Conservation (phyloP, 805 yeast species). For the Ogataea haglerorum region DNA sequence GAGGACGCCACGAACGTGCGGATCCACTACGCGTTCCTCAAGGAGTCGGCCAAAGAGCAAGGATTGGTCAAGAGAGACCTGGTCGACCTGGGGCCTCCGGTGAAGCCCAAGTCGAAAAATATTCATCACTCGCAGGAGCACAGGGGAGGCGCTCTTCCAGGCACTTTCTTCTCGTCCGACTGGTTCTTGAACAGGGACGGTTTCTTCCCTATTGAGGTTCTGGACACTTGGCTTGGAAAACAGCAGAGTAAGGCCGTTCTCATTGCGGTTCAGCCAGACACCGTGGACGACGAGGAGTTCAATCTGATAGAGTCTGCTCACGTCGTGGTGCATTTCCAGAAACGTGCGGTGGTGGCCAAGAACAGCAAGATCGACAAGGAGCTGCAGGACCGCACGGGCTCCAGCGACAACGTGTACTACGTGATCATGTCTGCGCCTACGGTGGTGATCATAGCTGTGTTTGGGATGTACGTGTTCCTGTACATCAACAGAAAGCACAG, state of each 20-base stretch:
- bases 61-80: conserved; percentile 49
- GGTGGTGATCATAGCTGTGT: conserved; percentile 54
- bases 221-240: conserved; percentile 62
- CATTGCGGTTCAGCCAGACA: conserved; percentile 72
- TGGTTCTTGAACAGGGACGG: conserved; percentile 69
- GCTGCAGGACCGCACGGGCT: conserved; percentile 38
- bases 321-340: conserved; percentile 44
- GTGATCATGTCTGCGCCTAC: conserved; percentile 68
- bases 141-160: conserved; percentile 30
- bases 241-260: conserved; percentile 52
- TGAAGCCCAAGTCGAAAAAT: conserved; percentile 18
- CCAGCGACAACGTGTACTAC: conserved; percentile 46
- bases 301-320: conserved; percentile 41
- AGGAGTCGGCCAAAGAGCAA: conserved; percentile 50
- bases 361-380: conserved; percentile 34
- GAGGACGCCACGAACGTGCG: conserved; percentile 57
- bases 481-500: conserved; percentile 52
- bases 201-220: conserved; percentile 55
- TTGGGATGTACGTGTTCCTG: conserved; percentile 64
- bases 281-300: conserved; percentile 63
- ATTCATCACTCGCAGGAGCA: conserved; percentile 15
- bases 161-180: conserved; percentile 60
- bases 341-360: conserved; percentile 54
- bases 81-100: conserved; percentile 15
- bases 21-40: conserved; percentile 63